Evolutionary conservation across 2,329 filamentous ascomycete genomes (phyloP), one percentile per base, ranked within the genome.

Genomic region (Cercospora sesami): DNA sequence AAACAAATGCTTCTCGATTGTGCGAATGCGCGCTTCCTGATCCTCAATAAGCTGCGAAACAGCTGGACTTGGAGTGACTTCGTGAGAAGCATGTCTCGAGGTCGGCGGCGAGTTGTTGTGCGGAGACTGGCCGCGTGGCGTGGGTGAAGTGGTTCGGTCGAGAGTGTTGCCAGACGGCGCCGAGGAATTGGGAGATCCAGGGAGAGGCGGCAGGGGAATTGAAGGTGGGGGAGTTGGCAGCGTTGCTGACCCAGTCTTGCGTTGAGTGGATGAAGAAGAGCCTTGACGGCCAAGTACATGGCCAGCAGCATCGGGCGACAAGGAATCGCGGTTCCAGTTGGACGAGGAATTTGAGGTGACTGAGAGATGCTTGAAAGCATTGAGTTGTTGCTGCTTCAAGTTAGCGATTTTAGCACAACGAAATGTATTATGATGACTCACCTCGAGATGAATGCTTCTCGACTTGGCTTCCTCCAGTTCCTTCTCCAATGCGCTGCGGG

Each of bases 1-100:
- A 72, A 91, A 91, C 26, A 99, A 86, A 77, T 98, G 93, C 83
- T 97, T 98, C 84, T 99, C 94, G 71, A 99, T 96, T 6, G 93
- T 96, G 68, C 91, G 90, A 77, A 99, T 96, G 71, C 94, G 93
- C 53, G 92, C 91, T 78, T 99, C 95, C 79, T 97, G 94, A 75
- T 99, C 95, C 76, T 98, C 94, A 68, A 94, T 88, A 72, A 96
- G 86, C 75, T 97, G 94, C 60, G 90, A 87, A 68, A 90, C 86
- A 62, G 90, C 85, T 66, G 89, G 86, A 75, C 97, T 96, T 33
- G 71, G 73, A 31, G 65, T 70, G 57, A 74, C 69, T 48, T 78
- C 74, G 28, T 73, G 71, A 84, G 93, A 96, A 18, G 88, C 85
- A 68, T 94, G 92, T 10, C 93, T 86, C 51, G 88, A 89, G 71